phyloP scores from a whole-genome alignment of 805 yeast species.

The Candida ulmi region DNA sequence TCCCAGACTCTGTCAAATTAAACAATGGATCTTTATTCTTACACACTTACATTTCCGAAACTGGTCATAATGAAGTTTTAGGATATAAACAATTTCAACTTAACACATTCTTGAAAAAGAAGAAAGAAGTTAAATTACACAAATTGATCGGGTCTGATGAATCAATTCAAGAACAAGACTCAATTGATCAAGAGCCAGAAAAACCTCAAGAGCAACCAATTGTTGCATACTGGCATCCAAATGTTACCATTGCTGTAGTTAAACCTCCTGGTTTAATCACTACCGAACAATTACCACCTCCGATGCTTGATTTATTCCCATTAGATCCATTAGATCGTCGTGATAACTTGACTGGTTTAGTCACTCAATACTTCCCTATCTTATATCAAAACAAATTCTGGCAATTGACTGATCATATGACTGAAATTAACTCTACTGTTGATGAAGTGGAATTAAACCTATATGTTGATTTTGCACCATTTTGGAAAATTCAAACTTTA shows the following conservation, averaged over 20 bases:
- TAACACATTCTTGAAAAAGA: constrained; percentile 25
- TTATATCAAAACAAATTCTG: constrained; percentile 34
- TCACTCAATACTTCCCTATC: constrained; percentile 30
- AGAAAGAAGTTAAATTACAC: constrained; percentile 23
- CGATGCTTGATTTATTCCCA: constrained; percentile 18
- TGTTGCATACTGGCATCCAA: constrained; percentile 32
- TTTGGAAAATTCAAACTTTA: constrained; percentile 28
- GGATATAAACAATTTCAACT: constrained; percentile 21
- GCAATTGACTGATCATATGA: constrained; percentile 31
- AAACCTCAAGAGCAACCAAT: constrained; percentile 7
- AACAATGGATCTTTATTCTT: constrained; percentile 29
- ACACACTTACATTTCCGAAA: constrained; percentile 24
- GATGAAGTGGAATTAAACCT: constrained; percentile 23
- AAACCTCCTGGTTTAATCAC: constrained; percentile 18
- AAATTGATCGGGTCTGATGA: constrained; percentile 23
- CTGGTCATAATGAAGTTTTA: constrained; percentile 11
- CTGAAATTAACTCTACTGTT: constrained; percentile 24
- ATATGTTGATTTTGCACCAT: constrained; percentile 21
- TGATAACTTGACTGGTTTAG: constrained; percentile 25
- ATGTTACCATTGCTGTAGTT: constrained; percentile 26
- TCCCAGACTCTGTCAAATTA: constrained; percentile 17
- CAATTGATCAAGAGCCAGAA: constrained; percentile 9
- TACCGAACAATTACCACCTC: constrained; percentile 18
- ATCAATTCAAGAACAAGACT: constrained; percentile 6
- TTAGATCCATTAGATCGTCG: constrained; percentile 25